These are phyloP conservation scores for Ceratocystis colombiana DNA, from an alignment of 2,329 filamentous ascomycete species.

Conservation along the genomic window DNA sequence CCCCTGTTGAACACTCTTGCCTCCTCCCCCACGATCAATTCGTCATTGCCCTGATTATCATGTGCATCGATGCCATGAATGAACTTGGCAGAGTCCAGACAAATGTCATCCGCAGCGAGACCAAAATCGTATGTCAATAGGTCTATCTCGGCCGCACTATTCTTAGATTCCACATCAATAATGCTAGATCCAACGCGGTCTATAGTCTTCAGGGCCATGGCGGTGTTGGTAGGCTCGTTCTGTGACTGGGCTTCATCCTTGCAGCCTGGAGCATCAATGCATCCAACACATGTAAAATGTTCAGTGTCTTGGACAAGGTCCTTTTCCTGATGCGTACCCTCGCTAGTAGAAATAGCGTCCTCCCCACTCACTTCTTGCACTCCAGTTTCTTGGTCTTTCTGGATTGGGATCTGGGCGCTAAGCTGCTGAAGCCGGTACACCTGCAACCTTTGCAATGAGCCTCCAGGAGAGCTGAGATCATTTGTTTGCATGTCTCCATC, in stretches of 20 bases:
- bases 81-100: constrained; percentile 1
- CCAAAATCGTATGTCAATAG: neutral
- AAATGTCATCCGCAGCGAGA: neutral
- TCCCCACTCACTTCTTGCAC: neutral
- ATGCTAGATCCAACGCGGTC: neutral
- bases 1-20: neutral
- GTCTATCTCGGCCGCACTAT: neutral
- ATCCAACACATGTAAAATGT: neutral
- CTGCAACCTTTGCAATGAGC: neutral
- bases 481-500: neutral
- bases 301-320: neutral
- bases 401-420: neutral
- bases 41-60: neutral
- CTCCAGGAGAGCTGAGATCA: neutral
- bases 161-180: neutral
- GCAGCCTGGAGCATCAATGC: neutral
- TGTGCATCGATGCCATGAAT: neutral
- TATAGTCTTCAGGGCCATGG: neutral
- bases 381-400: neutral
- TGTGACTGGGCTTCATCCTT: neutral
- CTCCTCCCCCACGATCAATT: neutral
- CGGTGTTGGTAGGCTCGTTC: neutral
- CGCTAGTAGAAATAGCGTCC: neutral
- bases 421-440: neutral
- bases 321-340: neutral